phyloP scores from a whole-genome alignment of 176 grass and related monocot species.

The Chrysopogon serrulatus region DNA sequence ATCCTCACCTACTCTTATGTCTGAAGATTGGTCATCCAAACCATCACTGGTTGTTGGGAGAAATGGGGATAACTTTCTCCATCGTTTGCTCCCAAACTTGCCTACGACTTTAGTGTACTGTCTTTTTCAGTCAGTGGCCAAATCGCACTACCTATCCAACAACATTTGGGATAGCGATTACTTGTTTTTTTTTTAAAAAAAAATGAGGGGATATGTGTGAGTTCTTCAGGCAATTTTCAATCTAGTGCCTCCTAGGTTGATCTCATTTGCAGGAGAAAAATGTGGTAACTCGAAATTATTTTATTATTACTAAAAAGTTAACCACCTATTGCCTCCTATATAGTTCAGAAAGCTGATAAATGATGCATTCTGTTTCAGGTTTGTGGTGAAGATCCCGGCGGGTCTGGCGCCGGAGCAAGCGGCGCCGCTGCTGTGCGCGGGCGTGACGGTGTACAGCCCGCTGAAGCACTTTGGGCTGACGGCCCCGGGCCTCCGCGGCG shows the following conservation, averaged over 20 bases:
- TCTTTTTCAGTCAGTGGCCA: conserved; percentile 11
- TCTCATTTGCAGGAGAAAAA: too few species aligned
- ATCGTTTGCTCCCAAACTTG: not conserved
- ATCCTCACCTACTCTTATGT: conserved; percentile 21
- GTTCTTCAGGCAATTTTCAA: too few species aligned
- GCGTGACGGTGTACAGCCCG: conserved; percentile 93
- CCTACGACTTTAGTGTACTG: not conserved
- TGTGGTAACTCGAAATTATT: not conserved
- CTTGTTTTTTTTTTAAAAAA: not conserved
- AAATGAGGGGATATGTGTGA: not conserved
- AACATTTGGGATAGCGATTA: not conserved
- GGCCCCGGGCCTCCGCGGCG: conserved; percentile 50
- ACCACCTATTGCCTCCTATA: not conserved
- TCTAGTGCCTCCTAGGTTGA: too few species aligned
- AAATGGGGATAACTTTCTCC: not conserved
- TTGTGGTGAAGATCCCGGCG: conserved; percentile 69
- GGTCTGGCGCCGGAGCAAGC: conserved; percentile 81
- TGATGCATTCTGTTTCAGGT: conserved; percentile 30
- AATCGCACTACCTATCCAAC: not conserved
- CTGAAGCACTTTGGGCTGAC: conserved; percentile 85
- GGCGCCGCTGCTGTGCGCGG: conserved; percentile 86
- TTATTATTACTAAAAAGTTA: not conserved
- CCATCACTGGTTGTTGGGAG: conserved; percentile 8
- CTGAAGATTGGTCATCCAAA: not conserved
- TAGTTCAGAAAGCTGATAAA: not conserved